Conservation (phyloP, 495 filamentous ascomycete genomes). For the Trichocladium uniseriatum region DNA sequence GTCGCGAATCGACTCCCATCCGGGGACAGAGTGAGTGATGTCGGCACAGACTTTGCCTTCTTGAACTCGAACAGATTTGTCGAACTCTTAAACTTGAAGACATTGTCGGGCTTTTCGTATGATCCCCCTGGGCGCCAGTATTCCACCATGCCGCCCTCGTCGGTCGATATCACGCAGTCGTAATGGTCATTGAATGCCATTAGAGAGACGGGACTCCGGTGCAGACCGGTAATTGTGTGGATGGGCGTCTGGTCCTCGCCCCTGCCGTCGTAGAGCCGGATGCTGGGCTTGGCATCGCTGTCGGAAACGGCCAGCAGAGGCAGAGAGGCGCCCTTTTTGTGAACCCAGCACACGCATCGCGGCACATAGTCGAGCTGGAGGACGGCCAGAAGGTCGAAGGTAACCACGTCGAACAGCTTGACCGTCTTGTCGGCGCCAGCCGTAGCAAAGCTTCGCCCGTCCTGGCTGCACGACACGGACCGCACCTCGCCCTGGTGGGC, state of each 20-base stretch:
- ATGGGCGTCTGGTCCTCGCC: conserved; percentile 67
- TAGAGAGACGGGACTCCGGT: conserved; percentile 66
- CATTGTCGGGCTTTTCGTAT: conserved; percentile 85
- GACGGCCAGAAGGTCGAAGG: conserved; percentile 83
- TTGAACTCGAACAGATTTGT: conserved; percentile 97
- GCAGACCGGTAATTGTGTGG: conserved; percentile 64
- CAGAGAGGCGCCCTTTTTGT: conserved; percentile 75
- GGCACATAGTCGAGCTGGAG: conserved; percentile 65
- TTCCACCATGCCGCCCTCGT: conserved; percentile 90
- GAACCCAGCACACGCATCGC: conserved; percentile 84
- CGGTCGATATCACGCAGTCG: conserved; percentile 82
- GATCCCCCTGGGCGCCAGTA: conserved; percentile 78
- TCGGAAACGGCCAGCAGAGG: conserved; percentile 88
- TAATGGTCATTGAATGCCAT: conserved; percentile 85
- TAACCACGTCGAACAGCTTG: conserved; percentile 94
- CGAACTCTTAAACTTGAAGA: conserved; percentile 84
- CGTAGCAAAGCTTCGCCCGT: conserved; percentile 91
- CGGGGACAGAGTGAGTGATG: conserved; percentile 79
- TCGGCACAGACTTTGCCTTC: conserved; percentile 78
- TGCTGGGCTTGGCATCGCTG: conserved; percentile 51
- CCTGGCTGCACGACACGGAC: conserved; percentile 71
- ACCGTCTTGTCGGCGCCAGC: conserved; percentile 78
- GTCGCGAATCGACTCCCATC: conserved; percentile 78
- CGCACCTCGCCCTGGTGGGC: conserved; percentile 81
- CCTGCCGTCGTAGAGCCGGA: conserved; percentile 81